Conservation (phyloP, 495 filamentous ascomycete species). For the Barbatosphaeria neglecta region DNA sequence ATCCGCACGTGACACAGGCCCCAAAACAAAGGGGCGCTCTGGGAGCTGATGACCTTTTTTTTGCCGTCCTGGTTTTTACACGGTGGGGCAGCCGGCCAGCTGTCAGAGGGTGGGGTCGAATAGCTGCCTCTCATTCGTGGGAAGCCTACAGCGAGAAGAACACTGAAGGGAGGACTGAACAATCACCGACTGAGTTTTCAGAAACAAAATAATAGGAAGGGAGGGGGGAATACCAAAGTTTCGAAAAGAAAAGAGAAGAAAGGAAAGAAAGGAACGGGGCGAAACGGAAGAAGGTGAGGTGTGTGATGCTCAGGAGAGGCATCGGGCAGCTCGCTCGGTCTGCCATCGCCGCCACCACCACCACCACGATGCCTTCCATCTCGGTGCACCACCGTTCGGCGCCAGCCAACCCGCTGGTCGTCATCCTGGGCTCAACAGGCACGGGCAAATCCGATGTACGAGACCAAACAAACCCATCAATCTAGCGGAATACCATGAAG, state of each 20-base stretch:
- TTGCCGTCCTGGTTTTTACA: too few species aligned
- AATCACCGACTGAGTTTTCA: too few species aligned
- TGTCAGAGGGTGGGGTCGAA: too few species aligned
- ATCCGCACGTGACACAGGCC: conserved; percentile 22
- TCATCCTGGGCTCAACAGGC: conserved; percentile 84
- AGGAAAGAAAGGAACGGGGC: not conserved
- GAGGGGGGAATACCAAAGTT: too few species aligned
- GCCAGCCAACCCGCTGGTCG: conserved; percentile 52
- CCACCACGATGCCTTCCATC: conserved; percentile 1
- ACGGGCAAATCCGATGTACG: conserved; percentile 95
- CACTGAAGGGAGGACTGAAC: too few species aligned
- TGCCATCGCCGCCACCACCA: conserved; percentile 12
- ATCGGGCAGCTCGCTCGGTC: conserved; percentile 2
- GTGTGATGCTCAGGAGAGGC: conserved; percentile 3
- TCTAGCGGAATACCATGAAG: not conserved
- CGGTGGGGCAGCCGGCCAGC: too few species aligned
- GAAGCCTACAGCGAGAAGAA: too few species aligned
- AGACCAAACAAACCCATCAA: conserved; percentile 1
- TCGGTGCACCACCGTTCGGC: too few species aligned
- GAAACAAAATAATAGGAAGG: too few species aligned
- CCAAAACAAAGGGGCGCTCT: not conserved
- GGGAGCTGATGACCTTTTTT: too few species aligned
- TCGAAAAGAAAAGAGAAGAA: not conserved
- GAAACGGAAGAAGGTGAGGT: not conserved
- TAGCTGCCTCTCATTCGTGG: too few species aligned